These are phyloP conservation scores for Suillus sp. DNA, from an alignment of 768 basidiomycete genomes.

Conservation along the genomic window DNA sequence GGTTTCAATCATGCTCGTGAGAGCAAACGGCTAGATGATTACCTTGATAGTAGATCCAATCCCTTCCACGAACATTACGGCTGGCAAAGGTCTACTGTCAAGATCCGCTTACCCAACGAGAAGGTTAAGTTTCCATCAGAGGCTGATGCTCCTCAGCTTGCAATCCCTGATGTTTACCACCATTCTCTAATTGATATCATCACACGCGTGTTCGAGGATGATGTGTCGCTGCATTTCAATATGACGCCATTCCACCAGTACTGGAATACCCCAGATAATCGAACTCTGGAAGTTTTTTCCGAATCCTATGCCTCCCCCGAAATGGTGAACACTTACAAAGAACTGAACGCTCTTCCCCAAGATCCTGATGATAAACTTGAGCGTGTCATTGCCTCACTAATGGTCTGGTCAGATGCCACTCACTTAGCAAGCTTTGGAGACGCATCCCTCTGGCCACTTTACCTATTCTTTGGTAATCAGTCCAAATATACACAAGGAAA, in stretches of 20 bases:
- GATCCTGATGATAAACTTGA: background rate
- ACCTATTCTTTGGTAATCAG: background rate
- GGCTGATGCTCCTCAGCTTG: background rate
- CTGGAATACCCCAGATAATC: constrained; percentile 8
- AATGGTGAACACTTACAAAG: background rate
- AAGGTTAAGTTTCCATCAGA: constrained; percentile 7
- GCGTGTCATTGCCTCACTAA: background rate
- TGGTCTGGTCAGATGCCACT: background rate
- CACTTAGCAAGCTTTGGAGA: constrained; percentile 1
- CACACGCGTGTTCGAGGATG: background rate
- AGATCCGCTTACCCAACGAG: constrained; percentile 10
- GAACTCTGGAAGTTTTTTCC: constrained; percentile 3
- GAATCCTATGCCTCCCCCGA: constrained; percentile 11
- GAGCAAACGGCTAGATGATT: constrained; percentile 2
- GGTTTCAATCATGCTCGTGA: constrained; percentile 20
- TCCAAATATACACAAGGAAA: background rate
- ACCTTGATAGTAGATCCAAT: constrained; percentile 12
- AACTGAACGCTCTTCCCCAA: background rate
- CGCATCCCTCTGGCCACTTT: background rate
- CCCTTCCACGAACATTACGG: constrained; percentile 14
- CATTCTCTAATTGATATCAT: constrained; percentile 13
- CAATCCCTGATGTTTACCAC: background rate
- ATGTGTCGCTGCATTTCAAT: constrained; percentile 1
- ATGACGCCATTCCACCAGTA: constrained; percentile 12
- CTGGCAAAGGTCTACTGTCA: constrained; percentile 10